Evolutionary conservation across 2,329 filamentous ascomycete genomes (phyloP).

Genomic region (Fusarium sp.): DNA sequence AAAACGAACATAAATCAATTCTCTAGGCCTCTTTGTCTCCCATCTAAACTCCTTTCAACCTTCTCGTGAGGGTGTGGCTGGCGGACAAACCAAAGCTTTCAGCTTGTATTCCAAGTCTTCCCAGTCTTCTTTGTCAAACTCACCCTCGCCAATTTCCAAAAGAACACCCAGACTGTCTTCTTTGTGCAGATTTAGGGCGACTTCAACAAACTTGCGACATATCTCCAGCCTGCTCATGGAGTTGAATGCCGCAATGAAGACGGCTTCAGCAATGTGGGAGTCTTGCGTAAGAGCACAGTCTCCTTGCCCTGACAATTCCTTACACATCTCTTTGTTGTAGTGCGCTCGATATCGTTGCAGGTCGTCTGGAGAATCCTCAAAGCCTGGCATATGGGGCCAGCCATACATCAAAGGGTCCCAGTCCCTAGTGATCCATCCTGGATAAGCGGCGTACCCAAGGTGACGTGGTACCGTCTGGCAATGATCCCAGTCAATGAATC

Average conservation of each 20-base stretch:
- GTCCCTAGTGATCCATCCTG: background rate
- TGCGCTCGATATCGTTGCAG: background rate
- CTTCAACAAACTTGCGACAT: background rate
- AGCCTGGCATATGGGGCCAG: background rate
- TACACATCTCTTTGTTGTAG: background rate
- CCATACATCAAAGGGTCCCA: slow-evolving; percentile 15
- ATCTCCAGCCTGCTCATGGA: background rate
- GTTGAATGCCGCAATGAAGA: background rate
- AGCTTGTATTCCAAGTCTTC: background rate
- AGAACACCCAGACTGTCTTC: background rate
- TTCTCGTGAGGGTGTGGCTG: background rate
- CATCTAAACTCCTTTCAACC: background rate
- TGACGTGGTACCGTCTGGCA: background rate
- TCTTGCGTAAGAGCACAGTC: background rate
- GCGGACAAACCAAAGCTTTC: rapidly evolving
- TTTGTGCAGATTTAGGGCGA: background rate
- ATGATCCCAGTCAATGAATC: slow-evolving; percentile 1
- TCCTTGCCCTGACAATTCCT: background rate
- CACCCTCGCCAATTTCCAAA: background rate
- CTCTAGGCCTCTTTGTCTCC: background rate
- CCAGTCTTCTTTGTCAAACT: background rate
- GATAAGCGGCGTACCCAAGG: background rate
- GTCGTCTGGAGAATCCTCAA: background rate
- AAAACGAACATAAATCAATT: background rate
- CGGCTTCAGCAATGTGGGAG: background rate